Percentiles rank a stretch among this genome's conserved stretches.
phyloP scores from a whole-genome alignment of 2,329 filamentous ascomycete species.

The Alternaria ethzedia region DNA sequence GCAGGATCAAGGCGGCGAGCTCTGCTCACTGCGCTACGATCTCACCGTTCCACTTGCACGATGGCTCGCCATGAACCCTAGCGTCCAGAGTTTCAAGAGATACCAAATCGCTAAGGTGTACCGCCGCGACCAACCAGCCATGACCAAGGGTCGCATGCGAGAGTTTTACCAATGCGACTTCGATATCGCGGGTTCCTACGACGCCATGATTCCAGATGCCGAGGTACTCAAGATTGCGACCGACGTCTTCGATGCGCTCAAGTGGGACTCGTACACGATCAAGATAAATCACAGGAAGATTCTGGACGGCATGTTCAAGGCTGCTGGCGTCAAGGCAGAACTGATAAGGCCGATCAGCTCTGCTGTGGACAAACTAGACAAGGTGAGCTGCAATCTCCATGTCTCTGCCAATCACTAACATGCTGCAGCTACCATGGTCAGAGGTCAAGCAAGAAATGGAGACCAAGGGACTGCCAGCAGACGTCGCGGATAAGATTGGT shows the following conservation, averaged over 20 bases:
- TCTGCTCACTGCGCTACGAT: constrained; percentile 85
- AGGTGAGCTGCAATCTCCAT: constrained; percentile 55
- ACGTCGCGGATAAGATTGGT: constrained; percentile 85
- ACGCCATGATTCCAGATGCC: constrained; percentile 89
- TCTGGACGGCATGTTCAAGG: constrained; percentile 88
- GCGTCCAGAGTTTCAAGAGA: constrained; percentile 83
- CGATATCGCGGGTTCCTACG: constrained; percentile 84
- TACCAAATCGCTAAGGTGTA: constrained; percentile 97
- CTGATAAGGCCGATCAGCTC: constrained; percentile 90
- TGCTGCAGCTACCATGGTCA: constrained; percentile 68
- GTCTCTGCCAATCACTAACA: constrained; percentile 15
- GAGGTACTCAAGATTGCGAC: constrained; percentile 84
- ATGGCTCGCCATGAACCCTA: constrained; percentile 89
- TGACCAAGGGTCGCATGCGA: constrained; percentile 90
- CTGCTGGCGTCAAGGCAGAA: constrained; percentile 85
- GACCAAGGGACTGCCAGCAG: constrained; percentile 79
- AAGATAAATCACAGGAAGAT: constrained; percentile 97
- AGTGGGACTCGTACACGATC: constrained; percentile 80
- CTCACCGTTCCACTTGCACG: constrained; percentile 89
- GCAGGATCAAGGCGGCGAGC: constrained; percentile 84
- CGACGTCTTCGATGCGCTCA: constrained; percentile 83
- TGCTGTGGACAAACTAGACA: constrained; percentile 95
- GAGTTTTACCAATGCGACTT: constrained; percentile 99
- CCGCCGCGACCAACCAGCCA: constrained; percentile 74
- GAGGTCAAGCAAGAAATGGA: constrained; percentile 95